Percentiles rank a stretch among this genome's conserved stretches.
These are phyloP conservation scores for Aureococcus anophagefferens DNA, from an alignment of 108 stramenopile genomes.

Conservation along the genomic window DNA sequence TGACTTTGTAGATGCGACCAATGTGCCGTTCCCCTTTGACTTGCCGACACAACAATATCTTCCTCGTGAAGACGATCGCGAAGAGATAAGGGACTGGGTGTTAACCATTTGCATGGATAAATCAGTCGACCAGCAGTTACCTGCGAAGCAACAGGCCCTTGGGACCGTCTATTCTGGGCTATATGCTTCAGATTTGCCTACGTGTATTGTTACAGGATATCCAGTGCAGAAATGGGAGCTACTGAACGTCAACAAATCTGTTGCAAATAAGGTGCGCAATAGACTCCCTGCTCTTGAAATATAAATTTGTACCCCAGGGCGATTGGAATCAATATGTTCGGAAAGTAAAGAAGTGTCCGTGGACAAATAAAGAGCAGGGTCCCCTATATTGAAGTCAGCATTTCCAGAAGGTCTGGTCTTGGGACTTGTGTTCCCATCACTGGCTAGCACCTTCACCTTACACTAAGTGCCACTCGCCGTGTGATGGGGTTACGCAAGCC, in stretches of 20 bases:
- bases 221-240: slow-evolving; percentile 15
- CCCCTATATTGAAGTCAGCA: not conserved
- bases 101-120: slow-evolving; percentile 48
- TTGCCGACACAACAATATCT: slow-evolving; percentile 33
- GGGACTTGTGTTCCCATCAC: too few species aligned
- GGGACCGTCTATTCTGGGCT: slow-evolving; percentile 36
- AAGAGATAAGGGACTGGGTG: slow-evolving; percentile 57
- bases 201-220: slow-evolving; percentile 46
- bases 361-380: slow-evolving; percentile 1
- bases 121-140: slow-evolving; percentile 42
- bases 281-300: too few species aligned
- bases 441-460: too few species aligned
- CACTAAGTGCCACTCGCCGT: too few species aligned
- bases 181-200: slow-evolving; percentile 26
- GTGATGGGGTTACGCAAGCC: too few species aligned
- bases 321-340: slow-evolving; percentile 25
- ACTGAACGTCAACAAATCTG: slow-evolving; percentile 23
- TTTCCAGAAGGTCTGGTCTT: too few species aligned
- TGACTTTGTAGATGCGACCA: slow-evolving; percentile 43
- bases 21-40: slow-evolving; percentile 28
- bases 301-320: too few species aligned
- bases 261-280: slow-evolving; percentile 13
- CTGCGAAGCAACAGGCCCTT: slow-evolving; percentile 12
- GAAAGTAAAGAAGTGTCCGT: slow-evolving; percentile 17
- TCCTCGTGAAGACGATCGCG: slow-evolving; percentile 27